Base-by-base conservation (phyloP, 169 alveolate species). In the Cytauxzoon felis region DNA sequence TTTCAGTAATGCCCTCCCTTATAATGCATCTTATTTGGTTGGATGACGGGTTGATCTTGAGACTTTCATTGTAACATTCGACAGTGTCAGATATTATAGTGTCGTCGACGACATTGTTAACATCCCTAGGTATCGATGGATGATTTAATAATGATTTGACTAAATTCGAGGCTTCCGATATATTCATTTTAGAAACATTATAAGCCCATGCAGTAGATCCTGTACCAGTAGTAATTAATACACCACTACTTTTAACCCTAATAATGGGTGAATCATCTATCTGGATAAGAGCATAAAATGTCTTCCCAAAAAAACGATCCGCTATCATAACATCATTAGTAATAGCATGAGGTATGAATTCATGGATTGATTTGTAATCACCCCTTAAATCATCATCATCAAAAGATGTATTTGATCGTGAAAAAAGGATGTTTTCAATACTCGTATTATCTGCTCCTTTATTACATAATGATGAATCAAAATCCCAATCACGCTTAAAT, bases 171-270 rank as follows among this genome's bases (percentile, higher is more conserved):
- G 80, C 84, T 23, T 64, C 66, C 52, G 64, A 59, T 23, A 61
- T 66, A 43, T 71, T 73, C 34, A 71, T 53, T 50, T 89, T 84
- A 50, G 87, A 64, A 60, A 88, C 76, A 76, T 90, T 90, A 67
- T 82, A 90, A 18, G 92, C 88, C 95, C 95, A 90, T 0, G 95
- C 95, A 27, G 92, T 88, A 13, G 94, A 88, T 26, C 95, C 95
- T 6, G 95, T 86, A 0, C 95, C 94, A 23, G 89, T 80, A 5
- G 91, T 65, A 8, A 85, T 65, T 6, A 85, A 58, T n/a, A 85
- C 78, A 21, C 88, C 91, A 4, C 87, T 78, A 45, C 88, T 66
- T 38, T 85, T 85, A 24, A 85, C 67, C 52, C 85, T 72, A 51
- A 62, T 80, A 1, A 85, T 43, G 6, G 66, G 56, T 48, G 50